Base-by-base conservation (phyloP, 768 basidiomycete species). In the Russula foetens region DNA sequence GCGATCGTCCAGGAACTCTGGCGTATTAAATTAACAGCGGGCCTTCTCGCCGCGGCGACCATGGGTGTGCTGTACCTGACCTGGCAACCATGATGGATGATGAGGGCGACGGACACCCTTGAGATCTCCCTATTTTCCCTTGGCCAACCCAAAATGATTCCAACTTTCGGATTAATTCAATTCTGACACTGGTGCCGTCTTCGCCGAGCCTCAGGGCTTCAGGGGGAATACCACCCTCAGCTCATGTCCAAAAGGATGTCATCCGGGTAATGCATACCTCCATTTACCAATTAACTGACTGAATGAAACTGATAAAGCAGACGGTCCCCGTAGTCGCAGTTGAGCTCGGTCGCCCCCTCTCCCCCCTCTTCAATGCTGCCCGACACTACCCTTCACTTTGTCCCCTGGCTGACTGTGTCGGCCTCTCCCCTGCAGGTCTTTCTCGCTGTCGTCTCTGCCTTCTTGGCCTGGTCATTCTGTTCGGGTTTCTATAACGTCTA, bases 401-500 rank as follows among this genome's bases (percentile, higher is more conserved):
- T 50, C 41, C n/a, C 15, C 19, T 46, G 33, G 17, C 28, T 53
- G 21, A 3, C 6, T 15, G 19, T 23, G 1, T 11, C 38, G 3
- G 29, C 45, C 9, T 29, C 60, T 17, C 14, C 24, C 47, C 38
- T 19, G 39, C 53, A 31, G 29, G 39, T 50, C 60, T n/a, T 60
- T 12, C 14, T 45, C 23, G 15, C 33, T 2, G 5, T 45, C 41
- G 5, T 50, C 31, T 23, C n/a, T 17, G 29, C 38, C 4, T 47
- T 8, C 17, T 23, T 60, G 43, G 35, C 48, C 26, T 56, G 47
- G 54, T 21, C 31, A 14, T 4, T 23, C n/a, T 35, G 4, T 23
- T 29, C 48, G 45, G 54, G 48, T 17, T 23, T 60, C 48, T 60
- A 60, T 24, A 60, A 60, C 24, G 24, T 38, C 41, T 51, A 57